phyloP scores from a whole-genome alignment of 179 eudicot genomes.

The Amaranthus tricolor region DNA sequence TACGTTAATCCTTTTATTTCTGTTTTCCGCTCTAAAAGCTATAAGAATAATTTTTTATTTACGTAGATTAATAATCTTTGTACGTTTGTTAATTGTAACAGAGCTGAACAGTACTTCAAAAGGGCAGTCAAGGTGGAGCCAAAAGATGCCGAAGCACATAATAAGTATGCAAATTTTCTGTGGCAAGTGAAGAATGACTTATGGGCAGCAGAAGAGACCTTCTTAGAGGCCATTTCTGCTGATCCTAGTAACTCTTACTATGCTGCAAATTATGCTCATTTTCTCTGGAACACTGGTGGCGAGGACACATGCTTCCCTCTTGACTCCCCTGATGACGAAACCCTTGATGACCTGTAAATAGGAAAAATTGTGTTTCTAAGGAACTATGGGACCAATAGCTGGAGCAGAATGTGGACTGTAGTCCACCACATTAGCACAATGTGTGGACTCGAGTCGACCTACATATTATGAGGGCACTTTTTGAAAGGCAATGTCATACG shows the following conservation, averaged over 20 bases:
- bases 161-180: conserved; percentile 73
- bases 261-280: conserved; percentile 74
- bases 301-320: conserved; percentile 89
- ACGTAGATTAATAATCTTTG: not conserved
- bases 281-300: conserved; percentile 86
- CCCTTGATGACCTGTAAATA: not conserved
- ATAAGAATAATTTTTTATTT: not conserved
- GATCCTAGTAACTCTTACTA: conserved; percentile 74
- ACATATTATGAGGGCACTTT: not conserved
- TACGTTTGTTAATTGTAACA: conserved; percentile 30
- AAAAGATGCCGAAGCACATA: conserved; percentile 82
- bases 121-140: conserved; percentile 65
- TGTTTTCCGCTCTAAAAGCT: no score
- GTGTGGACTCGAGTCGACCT: not conserved
- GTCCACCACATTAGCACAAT: not conserved
- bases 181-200: conserved; percentile 81
- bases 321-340: conserved; percentile 30
- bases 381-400: not conserved
- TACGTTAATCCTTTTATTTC: no score
- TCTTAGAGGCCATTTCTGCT: conserved; percentile 61
- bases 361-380: not conserved
- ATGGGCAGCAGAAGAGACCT: conserved; percentile 95
- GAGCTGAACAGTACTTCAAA: conserved; percentile 92
- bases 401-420: not conserved
- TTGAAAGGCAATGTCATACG: not conserved